phyloP scores from a whole-genome alignment of 2,329 filamentous ascomycete genomes.

The Colletotrichum lindemuthianum region DNA sequence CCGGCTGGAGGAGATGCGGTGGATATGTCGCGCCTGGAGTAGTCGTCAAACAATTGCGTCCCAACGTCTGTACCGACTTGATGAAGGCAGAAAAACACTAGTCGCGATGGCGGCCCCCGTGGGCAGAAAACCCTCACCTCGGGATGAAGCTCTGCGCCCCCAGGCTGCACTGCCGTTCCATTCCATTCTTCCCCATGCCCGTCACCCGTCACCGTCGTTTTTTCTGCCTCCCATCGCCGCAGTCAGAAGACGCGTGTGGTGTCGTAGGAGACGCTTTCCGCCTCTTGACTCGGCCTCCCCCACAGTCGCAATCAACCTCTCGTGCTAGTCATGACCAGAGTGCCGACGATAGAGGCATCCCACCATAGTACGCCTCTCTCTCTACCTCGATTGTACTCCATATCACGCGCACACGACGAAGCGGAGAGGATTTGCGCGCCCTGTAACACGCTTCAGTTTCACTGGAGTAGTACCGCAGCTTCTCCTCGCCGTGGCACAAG shows the following conservation, averaged over 20 bases:
- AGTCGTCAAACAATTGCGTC: constrained; percentile 14
- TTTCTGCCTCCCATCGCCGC: background rate
- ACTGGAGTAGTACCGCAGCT: constrained; percentile 16
- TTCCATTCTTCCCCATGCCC: too few species aligned
- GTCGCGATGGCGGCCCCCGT: too few species aligned
- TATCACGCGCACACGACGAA: background rate
- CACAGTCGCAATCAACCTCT: background rate
- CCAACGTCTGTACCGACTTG: too few species aligned
- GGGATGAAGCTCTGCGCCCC: too few species aligned
- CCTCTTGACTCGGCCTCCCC: constrained; percentile 19
- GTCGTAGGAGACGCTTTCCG: constrained; percentile 15
- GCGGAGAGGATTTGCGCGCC: background rate
- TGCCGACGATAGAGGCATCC: too few species aligned
- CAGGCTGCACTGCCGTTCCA: too few species aligned
- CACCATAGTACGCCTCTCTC: too few species aligned
- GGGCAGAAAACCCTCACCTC: constrained; percentile 1
- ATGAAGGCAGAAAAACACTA: too few species aligned
- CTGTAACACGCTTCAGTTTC: constrained; percentile 24
- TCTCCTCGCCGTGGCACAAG: background rate
- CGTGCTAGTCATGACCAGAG: constrained; percentile 20
- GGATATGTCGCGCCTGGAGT: too few species aligned
- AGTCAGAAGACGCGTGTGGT: background rate
- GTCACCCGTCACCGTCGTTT: too few species aligned
- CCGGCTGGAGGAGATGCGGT: too few species aligned
- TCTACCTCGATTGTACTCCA: background rate